Conservation (phyloP, 768 basidiomycete genomes). For the Piloderma croceum region DNA sequence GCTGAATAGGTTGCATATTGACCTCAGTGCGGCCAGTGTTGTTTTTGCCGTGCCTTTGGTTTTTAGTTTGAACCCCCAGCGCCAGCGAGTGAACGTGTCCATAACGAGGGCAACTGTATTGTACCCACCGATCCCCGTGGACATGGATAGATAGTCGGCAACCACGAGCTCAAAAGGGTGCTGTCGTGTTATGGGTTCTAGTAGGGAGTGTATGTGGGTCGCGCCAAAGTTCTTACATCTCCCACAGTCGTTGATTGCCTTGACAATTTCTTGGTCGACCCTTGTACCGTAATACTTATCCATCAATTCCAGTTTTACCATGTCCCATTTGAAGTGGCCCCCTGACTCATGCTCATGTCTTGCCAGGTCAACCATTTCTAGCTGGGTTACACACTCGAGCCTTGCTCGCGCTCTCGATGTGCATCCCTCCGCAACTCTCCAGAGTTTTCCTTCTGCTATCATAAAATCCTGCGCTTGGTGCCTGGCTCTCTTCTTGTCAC, state of each 20-base stretch:
- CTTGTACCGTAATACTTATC: slow-evolving; percentile 23
- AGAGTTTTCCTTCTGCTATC: slow-evolving; percentile 10
- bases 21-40: neutral
- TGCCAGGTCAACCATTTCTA: slow-evolving; percentile 5
- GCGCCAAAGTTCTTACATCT: slow-evolving; percentile 19
- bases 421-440: slow-evolving; percentile 7
- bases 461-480: neutral
- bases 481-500: neutral
- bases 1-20: slow-evolving; percentile 10
- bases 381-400: slow-evolving; percentile 5
- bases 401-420: neutral
- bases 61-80: slow-evolving; percentile 19
- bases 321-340: slow-evolving; percentile 29
- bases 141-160: slow-evolving; percentile 19
- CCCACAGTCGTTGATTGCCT: slow-evolving; percentile 11
- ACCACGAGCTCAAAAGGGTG: slow-evolving; percentile 17
- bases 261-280: slow-evolving; percentile 16
- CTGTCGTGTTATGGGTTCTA: slow-evolving; percentile 15
- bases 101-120: slow-evolving; percentile 8
- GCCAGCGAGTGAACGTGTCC: slow-evolving; percentile 13
- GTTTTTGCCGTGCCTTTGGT: slow-evolving; percentile 12
- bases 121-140: slow-evolving; percentile 10
- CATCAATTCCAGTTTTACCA: slow-evolving; percentile 25
- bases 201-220: slow-evolving; percentile 13
- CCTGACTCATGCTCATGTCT: slow-evolving; percentile 3